Base-by-base conservation (phyloP, 192 early-diverging fungal species). In the Funneliformis mosseae region DNA sequence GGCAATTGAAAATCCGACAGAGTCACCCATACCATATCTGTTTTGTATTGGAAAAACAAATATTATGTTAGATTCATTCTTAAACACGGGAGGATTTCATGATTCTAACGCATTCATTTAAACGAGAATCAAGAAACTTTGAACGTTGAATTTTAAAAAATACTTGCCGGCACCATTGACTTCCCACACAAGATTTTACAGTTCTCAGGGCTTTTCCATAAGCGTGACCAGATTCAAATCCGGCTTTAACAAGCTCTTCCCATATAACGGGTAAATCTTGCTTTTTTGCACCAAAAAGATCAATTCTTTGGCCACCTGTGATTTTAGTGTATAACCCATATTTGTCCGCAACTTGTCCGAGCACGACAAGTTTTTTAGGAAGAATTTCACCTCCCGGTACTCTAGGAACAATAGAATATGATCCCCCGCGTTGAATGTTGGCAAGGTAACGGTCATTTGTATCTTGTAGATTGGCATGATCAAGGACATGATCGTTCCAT, bases 121-220 rank as follows among this genome's bases (percentile, higher is more conserved):
- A 45, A 5, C 16, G 18, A 16, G 21, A 55, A 50, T 18, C 48
- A 50, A 1, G 5, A 50, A 55, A 18, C 1, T 55, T 55, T 6
- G 7, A 55, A 55, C 0, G 18, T 55, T 55, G 18, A 21, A 21
- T 6, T 21, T 85, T 23, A 90, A 92, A 87, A 92, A 93, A 18
- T 33, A 33, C 33, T 33, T 33, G 33, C 33, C 92, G 86, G 74
- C 92, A 93, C 92, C 92, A 93, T 9, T 88, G 84, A 3, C 88
- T 85, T 14, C 92, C 92, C 21, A 93, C 92, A 81, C 50, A 93
- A 42, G 88, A 89, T 80, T 93, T 93, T 66, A 93, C 92, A 8
- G 92, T 92, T 70, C 92, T 87, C 14, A 93, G 83, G 28, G 92
- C 81, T 79, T 93, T 93, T 39, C 92, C 92, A 61, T 93, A 93